These are phyloP conservation scores for Capronia coronata DNA, from an alignment of 2,329 filamentous ascomycete species.

Conservation along the genomic window DNA sequence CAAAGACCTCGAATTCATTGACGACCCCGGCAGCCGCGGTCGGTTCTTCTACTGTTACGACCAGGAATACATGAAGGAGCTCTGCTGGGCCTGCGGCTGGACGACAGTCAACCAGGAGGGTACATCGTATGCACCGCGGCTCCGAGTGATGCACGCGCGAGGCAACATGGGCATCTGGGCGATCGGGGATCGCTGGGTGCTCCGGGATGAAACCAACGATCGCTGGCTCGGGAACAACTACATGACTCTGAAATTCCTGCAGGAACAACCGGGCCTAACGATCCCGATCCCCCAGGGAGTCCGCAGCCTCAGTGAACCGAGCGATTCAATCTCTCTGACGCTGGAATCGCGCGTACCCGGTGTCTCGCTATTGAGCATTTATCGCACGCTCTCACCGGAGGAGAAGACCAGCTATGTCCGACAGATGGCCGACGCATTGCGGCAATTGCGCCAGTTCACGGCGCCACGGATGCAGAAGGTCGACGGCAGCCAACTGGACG, in stretches of 20 bases:
- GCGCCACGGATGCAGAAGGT: constrained; percentile 10
- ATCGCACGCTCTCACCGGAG: neutral
- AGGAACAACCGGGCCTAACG: constrained; percentile 4
- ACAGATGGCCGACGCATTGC: constrained; percentile 7
- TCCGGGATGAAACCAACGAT: constrained; percentile 10
- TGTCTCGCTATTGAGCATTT: neutral
- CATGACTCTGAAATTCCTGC: constrained; percentile 13
- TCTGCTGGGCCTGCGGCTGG: constrained; percentile 8
- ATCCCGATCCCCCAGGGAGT: constrained; percentile 12
- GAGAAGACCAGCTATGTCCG: constrained; percentile 9
- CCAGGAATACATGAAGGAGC: too few species aligned
- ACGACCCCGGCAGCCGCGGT: too few species aligned
- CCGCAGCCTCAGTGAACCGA: constrained; percentile 1
- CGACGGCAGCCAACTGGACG: constrained; percentile 6
- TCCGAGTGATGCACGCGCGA: constrained; percentile 7
- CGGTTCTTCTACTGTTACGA: too few species aligned
- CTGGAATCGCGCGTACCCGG: constrained; percentile 8
- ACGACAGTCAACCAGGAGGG: neutral
- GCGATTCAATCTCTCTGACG: constrained; percentile 8
- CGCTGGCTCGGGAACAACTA: constrained; percentile 7
- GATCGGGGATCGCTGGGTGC: constrained; percentile 8
- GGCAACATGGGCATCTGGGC: constrained; percentile 5
- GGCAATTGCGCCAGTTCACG: constrained; percentile 8
- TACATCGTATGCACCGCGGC: constrained; percentile 3
- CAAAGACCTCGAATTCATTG: too few species aligned